Base-by-base conservation (phyloP, 225 moss, liverwort and hornwort genomes). In the Polytrichum commune region DNA sequence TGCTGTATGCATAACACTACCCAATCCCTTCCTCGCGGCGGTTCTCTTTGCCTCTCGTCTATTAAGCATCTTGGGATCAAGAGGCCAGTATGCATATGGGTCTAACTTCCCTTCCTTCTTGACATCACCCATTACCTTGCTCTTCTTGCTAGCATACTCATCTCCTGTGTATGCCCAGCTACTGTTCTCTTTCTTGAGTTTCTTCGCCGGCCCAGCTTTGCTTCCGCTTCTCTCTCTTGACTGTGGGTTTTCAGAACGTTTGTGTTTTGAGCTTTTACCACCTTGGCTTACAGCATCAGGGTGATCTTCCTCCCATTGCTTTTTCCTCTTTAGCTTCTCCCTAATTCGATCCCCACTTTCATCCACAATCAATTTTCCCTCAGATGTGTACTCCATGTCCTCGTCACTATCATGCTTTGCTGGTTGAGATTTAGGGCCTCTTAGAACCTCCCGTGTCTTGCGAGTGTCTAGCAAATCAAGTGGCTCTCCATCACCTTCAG, bases 31-130 rank as follows among this genome's bases (percentile, higher is more conserved):
- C 71, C 98, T 82, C 16, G 95, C 98, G 55, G 90, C 84, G 28
- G 85, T 82, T 76, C 84, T 82, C 77, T 98, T 98, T 3, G 86
- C 87, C 76, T 93, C 92, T 29, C 98, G 76, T 63, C 98, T 76
- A 53, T 98, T 95, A 61, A 98, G 80, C 67, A 98, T 93, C 73
- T 98, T 98, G 20, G 92, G 95, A 85, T 98, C 98, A 53, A 98
- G 75, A 30, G 98, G 98, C 95, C 98, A 98, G 69, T 98, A 98
- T 5, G 97, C 97, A 82, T 98, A 98, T 2, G 97, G 97, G 46
- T 98, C 97, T 35, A 89, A 67, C 82, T 91, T 98, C 30, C 97
- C 97, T 55, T 92, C 88, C 68, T 80, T 90, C 85, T 93, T 94
- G 46, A 92, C 82, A 67, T 98, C 97, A 29, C 97, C 97, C 70